Conservation (phyloP, 2,329 filamentous ascomycete genomes). For the Polytolypa hystricis region DNA sequence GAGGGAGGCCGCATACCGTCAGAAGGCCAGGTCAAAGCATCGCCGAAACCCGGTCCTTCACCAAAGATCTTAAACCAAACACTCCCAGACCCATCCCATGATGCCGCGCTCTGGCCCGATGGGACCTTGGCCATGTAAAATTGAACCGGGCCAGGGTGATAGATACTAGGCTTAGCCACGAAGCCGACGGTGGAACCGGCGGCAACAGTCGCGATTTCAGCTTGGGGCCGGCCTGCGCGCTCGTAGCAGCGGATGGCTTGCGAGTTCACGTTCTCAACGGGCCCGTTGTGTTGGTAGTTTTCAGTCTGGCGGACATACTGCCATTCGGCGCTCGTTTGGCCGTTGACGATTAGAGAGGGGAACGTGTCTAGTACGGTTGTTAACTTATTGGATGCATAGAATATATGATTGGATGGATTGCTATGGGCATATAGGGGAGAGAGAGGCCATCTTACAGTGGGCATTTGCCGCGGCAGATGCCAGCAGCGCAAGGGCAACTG, state of each 20-base stretch:
- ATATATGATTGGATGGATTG: not conserved
- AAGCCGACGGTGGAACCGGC: constrained; percentile 12
- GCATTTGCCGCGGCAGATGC: not conserved
- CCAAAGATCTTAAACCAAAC: constrained; percentile 7
- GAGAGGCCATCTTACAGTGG: not conserved
- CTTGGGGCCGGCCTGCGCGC: constrained; percentile 11
- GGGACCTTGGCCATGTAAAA: constrained; percentile 46
- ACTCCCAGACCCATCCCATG: constrained; percentile 5
- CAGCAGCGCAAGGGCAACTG: not conserved
- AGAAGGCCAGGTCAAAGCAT: constrained; percentile 3
- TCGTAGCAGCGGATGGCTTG: constrained; percentile 10
- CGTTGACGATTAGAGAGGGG: constrained; percentile 5
- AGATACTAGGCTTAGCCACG: constrained; percentile 42
- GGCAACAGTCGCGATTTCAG: constrained; percentile 19
- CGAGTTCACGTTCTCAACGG: constrained; percentile 6
- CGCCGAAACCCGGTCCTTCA: constrained; percentile 3
- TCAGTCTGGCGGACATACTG: constrained; percentile 4
- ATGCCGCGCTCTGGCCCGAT: constrained; percentile 2
- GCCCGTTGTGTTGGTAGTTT: constrained; percentile 7
- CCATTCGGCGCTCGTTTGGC: constrained; percentile 2
- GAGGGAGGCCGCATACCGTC: constrained; percentile 3
- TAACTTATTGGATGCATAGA: too few species aligned
- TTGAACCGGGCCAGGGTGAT: constrained; percentile 44
- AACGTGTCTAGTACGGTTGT: constrained; percentile 5
- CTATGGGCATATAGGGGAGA: not conserved